Evolutionary conservation across 192 early-diverging fungal genomes (phyloP), one percentile per base, ranked within the genome.

Genomic region (Coemansia sp.): DNA sequence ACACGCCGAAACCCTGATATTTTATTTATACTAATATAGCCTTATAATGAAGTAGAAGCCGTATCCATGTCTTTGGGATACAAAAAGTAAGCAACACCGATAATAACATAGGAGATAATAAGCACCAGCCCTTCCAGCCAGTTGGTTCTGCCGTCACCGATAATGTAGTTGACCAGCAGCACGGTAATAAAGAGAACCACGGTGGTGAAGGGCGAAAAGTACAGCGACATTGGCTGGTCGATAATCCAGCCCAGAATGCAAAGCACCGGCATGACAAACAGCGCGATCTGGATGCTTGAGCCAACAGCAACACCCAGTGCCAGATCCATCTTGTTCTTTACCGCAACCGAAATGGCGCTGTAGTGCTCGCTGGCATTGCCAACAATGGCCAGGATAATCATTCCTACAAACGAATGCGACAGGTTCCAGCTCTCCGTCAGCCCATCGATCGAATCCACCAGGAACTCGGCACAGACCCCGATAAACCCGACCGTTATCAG

Each of bases 311-410:
- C 88, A 45, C 89, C 84, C 51, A 97, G 82, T 0, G 90, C 87
- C 38, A 97, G 63, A 60, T 96, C 90, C 93, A 93, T 94, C 76
- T 94, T 94, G 80, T 93, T 85, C 62, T 87, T 85, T 47, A 89
- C 82, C 2, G 93, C 88, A 11, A 83, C 85, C 1, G 82, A 84
- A 17, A 92, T 80, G 17, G 92, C 92, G 0, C 89, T 92, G 23
- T 91, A 83, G 63, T 96, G 91, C 76, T 90, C 87, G 14, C 91
- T 90, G 3, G 89, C 91, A 54, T 94, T 94, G 31, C 93, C 93
- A 17, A 96, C 93, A 36, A 96, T 90, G 3, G 93, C 93, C 32
- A 97, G 59, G 11, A 97, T 57, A 60, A 96, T 88, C 36, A 97
- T 83, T 39, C 93, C 93, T 31, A 97, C 87, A 71, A 97, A 97